Evolutionary conservation across 108 stramenopile species (phyloP), one percentile per base, ranked within the genome.

Genomic region (Aurantiochytrium sp.): DNA sequence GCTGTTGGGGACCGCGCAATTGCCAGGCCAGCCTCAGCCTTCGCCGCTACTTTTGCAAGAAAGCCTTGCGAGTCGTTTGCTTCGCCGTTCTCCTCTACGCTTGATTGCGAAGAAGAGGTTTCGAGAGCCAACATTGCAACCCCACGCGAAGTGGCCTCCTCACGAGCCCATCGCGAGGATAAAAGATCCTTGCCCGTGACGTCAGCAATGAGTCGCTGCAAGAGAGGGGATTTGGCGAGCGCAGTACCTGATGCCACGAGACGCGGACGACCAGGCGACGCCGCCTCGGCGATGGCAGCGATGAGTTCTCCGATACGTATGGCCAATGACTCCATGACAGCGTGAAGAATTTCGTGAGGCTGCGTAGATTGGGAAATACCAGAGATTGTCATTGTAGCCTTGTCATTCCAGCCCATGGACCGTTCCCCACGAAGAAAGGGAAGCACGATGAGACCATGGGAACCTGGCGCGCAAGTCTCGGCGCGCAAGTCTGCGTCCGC

Each of bases 381-480:
- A 28, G 45, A 53, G n/a, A 83, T 83, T 18, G 76, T 83, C 76
- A 83, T 83, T 12, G 45, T 4, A 0, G 76, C 76, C 25, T 83
- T 53, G 51, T 83, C 76, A 12, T 47, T 53, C 76, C 76, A 83
- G 45, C 76, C 76, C 76, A 83, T 83, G 51, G 76, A 83, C 3
- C 76, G 76, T 45, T 83, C 76, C 0, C 76, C 76, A 2, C 76
- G 76, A 10, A 83, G 76, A 23, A 83, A 83, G 6, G 76, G 76
- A 12, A 83, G 5, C n/a, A 83, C 76, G 49, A 35, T 53, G 23
- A 83, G 51, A 6, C 76, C 76, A 35, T 83, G 76, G 0, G 45
- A 47, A 6, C 76, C 76, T 43, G 76, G 76, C 19, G 12, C 76
- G 49, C 45, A 53, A 12, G 45, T 4, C 25, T 53, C 51, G 16